phyloP scores from a whole-genome alignment of 257 asterid genomes.

The Solanum commersonii region DNA sequence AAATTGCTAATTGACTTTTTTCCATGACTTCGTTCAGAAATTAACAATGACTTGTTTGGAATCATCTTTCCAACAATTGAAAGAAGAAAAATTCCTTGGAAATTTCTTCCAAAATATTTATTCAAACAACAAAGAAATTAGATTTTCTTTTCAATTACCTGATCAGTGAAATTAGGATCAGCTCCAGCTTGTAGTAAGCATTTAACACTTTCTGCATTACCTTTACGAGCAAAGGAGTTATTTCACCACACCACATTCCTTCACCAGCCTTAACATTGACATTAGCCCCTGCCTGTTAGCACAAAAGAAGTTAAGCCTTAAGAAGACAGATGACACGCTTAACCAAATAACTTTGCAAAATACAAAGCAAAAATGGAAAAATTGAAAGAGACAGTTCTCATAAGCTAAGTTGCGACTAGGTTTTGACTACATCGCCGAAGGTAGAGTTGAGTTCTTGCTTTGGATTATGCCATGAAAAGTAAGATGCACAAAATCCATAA shows the following conservation, averaged over 20 bases:
- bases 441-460: no score
- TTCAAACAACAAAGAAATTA: conserved; percentile 13
- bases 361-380: background rate
- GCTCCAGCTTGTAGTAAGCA: conserved; percentile 87
- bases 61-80: background rate
- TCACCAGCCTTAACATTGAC: conserved; percentile 78
- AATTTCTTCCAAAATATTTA: background rate
- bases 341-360: background rate
- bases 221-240: conserved; percentile 71
- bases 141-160: conserved; percentile 30
- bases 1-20: background rate
- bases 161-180: conserved; percentile 60
- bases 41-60: background rate
- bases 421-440: no score
- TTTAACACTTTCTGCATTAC: conserved; percentile 55
- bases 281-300: conserved; percentile 59
- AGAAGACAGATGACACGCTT: background rate
- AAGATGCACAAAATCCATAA: no score
- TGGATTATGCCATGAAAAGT: no score
- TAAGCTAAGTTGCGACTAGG: background rate
- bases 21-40: background rate
- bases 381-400: background rate
- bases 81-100: background rate
- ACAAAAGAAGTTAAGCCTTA: background rate
- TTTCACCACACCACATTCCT: conserved; percentile 29